phyloP scores from a whole-genome alignment of 2,329 filamentous ascomycete species.

The Cordyceps farinosa region DNA sequence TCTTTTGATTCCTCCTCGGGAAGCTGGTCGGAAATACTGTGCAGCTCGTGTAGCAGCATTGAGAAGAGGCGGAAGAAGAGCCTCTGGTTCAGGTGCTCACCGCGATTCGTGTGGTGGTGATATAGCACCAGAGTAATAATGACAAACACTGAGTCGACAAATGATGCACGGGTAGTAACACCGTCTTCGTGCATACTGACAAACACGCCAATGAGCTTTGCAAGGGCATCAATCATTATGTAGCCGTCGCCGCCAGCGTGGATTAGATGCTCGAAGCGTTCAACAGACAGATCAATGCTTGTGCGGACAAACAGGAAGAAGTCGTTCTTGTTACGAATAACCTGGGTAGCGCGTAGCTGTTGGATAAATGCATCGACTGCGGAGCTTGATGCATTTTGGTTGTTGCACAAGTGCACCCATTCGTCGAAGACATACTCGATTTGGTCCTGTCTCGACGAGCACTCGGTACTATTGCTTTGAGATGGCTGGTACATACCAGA shows the following conservation, averaged over 20 bases:
- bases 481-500: conserved; percentile 38
- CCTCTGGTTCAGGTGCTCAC: conserved; percentile 79
- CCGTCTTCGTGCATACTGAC: conserved; percentile 67
- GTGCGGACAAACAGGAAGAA: conserved; percentile 75
- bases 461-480: conserved; percentile 47
- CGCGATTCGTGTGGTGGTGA: conserved; percentile 76
- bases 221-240: conserved; percentile 71
- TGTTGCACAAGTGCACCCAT: conserved; percentile 81
- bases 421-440: conserved; percentile 95
- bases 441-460: conserved; percentile 66
- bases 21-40: conserved; percentile 54
- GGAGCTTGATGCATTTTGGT: conserved; percentile 71
- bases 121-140: conserved; percentile 79
- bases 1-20: conserved; percentile 60
- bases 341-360: conserved; percentile 71
- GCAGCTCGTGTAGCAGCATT: conserved; percentile 72
- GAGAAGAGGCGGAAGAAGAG: conserved; percentile 91
- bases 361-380: conserved; percentile 72
- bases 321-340: conserved; percentile 72
- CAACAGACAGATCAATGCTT: conserved; percentile 75
- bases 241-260: conserved; percentile 58
- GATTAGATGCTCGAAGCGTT: conserved; percentile 69
- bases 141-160: conserved; percentile 74
- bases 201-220: conserved; percentile 73
- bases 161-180: conserved; percentile 61